These are phyloP conservation scores for Chenopodium berlandieri DNA, from an alignment of 148 eudicot genomes.

Conservation along the genomic window DNA sequence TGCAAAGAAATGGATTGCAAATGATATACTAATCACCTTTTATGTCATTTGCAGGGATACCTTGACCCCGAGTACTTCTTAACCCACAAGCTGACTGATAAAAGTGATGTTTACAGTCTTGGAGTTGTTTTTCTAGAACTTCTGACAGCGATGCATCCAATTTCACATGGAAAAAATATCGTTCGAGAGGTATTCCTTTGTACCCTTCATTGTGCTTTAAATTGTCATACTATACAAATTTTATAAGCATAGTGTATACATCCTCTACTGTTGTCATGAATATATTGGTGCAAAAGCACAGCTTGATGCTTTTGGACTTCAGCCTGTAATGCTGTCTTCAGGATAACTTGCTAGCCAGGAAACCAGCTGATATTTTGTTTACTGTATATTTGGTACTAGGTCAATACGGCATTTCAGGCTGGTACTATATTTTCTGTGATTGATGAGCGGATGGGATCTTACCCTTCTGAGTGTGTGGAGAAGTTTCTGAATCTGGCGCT, in stretches of 20 bases:
- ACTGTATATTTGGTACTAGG: conserved; percentile 34
- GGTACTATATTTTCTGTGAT: conserved; percentile 55
- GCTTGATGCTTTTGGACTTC: neutral
- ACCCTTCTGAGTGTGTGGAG: conserved; percentile 48
- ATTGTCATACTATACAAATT: neutral
- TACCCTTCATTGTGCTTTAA: neutral
- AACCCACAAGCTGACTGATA: conserved; percentile 68
- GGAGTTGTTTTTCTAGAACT: conserved; percentile 74
- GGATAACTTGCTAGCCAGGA: neutral
- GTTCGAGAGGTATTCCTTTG: conserved; percentile 53
- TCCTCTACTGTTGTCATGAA: neutral
- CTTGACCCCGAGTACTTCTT: conserved; percentile 80
- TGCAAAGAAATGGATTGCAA: neutral
- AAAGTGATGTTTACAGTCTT: conserved; percentile 81
- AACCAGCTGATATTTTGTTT: neutral
- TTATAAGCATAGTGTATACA: neutral
- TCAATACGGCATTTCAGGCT: conserved; percentile 43
- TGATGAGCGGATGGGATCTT: conserved; percentile 63
- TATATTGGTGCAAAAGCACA: neutral
- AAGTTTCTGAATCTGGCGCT: conserved; percentile 25
- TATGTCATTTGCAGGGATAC: conserved; percentile 51
- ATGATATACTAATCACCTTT: neutral
- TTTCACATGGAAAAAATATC: conserved; percentile 65
- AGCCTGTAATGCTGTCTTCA: neutral
- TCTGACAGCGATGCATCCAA: conserved; percentile 71